These are phyloP conservation scores for Epichloe glyceriae DNA, from an alignment of 2,329 filamentous ascomycete genomes.

Conservation along the genomic window DNA sequence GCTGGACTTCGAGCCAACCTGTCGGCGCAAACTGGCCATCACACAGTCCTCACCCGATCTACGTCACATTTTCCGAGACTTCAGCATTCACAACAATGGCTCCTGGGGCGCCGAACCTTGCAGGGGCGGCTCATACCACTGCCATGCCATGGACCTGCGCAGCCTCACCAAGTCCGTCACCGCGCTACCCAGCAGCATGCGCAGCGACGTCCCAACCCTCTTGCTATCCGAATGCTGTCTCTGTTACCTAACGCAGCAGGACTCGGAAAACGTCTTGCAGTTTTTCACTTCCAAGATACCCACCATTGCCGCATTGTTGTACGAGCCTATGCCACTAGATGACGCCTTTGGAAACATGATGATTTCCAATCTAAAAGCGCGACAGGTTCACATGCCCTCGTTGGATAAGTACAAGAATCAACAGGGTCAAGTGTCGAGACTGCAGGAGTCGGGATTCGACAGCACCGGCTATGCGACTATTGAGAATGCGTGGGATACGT, in stretches of 20 bases:
- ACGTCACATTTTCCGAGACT: constrained; percentile 24
- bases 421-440: constrained; percentile 51
- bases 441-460: constrained; percentile 54
- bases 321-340: constrained; percentile 75
- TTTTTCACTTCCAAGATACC: constrained; percentile 46
- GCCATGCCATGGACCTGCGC: constrained; percentile 60
- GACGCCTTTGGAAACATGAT: constrained; percentile 87
- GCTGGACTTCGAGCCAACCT: constrained; percentile 72
- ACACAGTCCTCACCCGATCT: constrained; percentile 34
- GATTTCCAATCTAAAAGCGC: constrained; percentile 73
- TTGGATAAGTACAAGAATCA: constrained; percentile 59
- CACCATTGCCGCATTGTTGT: constrained; percentile 53
- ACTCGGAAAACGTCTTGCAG: constrained; percentile 50
- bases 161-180: constrained; percentile 25
- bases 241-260: constrained; percentile 62
- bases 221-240: constrained; percentile 92
- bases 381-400: constrained; percentile 76
- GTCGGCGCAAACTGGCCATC: constrained; percentile 48
- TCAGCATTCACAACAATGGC: constrained; percentile 16
- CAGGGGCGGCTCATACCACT: constrained; percentile 33
- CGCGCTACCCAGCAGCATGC: constrained; percentile 17
- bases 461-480: constrained; percentile 30
- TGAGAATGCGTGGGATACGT: constrained; percentile 57
- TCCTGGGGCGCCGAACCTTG: constrained; percentile 31
- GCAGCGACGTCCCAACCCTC: constrained; percentile 58